Conservation (phyloP, 2,329 filamentous ascomycete species). For the Pseudogymnoascus sp. region DNA sequence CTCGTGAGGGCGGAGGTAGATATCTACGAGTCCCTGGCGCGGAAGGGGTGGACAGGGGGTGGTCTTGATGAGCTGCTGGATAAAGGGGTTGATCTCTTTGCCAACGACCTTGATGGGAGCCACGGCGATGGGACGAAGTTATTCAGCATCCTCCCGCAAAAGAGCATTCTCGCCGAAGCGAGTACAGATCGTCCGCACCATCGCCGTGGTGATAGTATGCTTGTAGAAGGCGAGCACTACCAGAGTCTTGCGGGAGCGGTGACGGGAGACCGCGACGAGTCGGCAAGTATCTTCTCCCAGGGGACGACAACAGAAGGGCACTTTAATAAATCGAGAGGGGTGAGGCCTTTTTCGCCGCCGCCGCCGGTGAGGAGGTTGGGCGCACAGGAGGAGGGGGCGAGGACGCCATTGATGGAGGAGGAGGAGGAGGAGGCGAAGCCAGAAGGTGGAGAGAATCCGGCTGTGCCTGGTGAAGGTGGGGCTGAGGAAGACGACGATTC, state of each 20-base stretch:
- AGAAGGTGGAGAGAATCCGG: not conserved
- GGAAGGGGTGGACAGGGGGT: conserved; percentile 60
- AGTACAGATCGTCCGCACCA: conserved; percentile 27
- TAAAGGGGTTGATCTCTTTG: conserved; percentile 54
- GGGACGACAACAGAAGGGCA: conserved; percentile 18
- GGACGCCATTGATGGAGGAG: conserved; percentile 16
- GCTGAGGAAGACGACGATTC: not conserved
- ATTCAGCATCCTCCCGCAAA: conserved; percentile 56
- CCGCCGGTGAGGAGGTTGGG: conserved; percentile 25
- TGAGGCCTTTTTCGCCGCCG: conserved; percentile 53
- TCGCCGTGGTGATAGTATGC: conserved; percentile 45
- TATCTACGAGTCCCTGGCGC: conserved; percentile 58
- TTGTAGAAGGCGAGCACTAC: conserved; percentile 45
- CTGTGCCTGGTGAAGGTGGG: not conserved
- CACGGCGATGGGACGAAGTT: conserved; percentile 39
- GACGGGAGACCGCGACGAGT: conserved; percentile 23
- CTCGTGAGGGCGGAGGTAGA: conserved; percentile 61
- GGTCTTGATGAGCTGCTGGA: conserved; percentile 59
- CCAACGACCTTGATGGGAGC: conserved; percentile 30
- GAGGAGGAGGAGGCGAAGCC: conserved; percentile 10
- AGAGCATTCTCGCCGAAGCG: conserved; percentile 52
- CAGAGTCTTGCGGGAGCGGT: conserved; percentile 49
- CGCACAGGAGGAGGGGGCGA: conserved; percentile 15
- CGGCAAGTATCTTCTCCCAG: conserved; percentile 47
- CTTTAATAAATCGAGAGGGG: conserved; percentile 44